Conservation (phyloP, 1,284 basidiomycete genomes). For the Tilletia walkeri region DNA sequence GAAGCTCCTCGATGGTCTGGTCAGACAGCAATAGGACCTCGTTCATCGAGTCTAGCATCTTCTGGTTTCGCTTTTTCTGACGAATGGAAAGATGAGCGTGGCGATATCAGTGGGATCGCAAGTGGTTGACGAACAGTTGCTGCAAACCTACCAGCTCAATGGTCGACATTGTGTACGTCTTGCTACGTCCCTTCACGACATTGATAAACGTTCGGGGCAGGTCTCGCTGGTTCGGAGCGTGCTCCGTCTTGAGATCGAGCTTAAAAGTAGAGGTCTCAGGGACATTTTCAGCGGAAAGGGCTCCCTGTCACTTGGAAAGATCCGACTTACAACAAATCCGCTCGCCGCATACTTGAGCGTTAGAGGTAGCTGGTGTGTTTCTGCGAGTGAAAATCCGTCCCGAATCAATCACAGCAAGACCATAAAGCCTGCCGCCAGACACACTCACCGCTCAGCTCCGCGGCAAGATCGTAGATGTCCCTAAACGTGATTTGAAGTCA, state of each 20-base stretch:
- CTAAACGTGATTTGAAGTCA: constrained; percentile 44
- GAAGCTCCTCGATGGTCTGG: constrained; percentile 32
- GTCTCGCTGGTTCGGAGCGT: constrained; percentile 23
- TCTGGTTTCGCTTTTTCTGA: constrained; percentile 73
- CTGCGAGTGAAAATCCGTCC: constrained; percentile 8
- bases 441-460: constrained; percentile 6
- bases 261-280: background rate
- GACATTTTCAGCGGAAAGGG: background rate
- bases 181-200: constrained; percentile 56
- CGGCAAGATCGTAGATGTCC: constrained; percentile 70
- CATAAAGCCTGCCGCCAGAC: too few species aligned
- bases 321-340: constrained; percentile 67
- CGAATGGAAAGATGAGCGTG: too few species aligned
- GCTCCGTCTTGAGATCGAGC: background rate
- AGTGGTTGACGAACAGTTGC: background rate
- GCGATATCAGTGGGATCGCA: background rate
- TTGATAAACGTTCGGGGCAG: constrained; percentile 63
- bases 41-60: constrained; percentile 78
- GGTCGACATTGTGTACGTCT: constrained; percentile 65
- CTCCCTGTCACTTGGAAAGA: background rate
- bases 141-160: constrained; percentile 61
- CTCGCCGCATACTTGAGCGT: constrained; percentile 67
- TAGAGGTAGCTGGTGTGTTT: constrained; percentile 66
- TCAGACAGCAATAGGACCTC: constrained; percentile 79
- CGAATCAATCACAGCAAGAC: too few species aligned